Conservation (phyloP, 306 rosid species). For the Ammopiptanthus mongolicus region DNA sequence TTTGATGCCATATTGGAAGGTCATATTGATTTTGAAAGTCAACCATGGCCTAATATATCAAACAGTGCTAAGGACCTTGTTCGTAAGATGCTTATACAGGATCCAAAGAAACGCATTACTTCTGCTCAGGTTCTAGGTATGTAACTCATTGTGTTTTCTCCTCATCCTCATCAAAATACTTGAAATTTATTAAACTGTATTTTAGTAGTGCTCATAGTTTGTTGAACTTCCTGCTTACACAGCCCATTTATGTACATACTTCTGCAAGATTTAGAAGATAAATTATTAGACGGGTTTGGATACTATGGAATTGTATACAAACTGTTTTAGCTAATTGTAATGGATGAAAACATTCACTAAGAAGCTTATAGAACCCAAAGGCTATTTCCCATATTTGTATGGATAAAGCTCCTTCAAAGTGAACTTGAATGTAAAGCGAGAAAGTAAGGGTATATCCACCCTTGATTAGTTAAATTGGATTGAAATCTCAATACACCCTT, state of each 20-base stretch:
- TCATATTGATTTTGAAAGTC: conserved; percentile 70
- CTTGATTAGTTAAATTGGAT: too few relatives aligned
- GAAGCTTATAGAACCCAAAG: not conserved
- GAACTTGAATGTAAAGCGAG: too few relatives aligned
- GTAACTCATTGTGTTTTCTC: not conserved
- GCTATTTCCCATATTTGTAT: not conserved
- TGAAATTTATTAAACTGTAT: not conserved
- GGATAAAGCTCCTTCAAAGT: not conserved
- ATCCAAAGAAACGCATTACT: conserved; percentile 78
- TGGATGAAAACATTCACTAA: not conserved
- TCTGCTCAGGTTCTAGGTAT: conserved; percentile 81
- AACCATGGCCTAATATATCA: conserved; percentile 86
- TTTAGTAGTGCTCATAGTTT: not conserved
- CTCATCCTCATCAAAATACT: not conserved
- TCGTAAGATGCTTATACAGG: conserved; percentile 76
- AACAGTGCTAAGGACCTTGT: conserved; percentile 81
- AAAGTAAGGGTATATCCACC: too few relatives aligned
- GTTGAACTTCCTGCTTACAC: not conserved
- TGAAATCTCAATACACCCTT: too few relatives aligned
- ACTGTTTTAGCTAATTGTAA: not conserved
- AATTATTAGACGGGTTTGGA: not conserved
- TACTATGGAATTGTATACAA: not conserved
- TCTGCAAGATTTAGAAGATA: not conserved
- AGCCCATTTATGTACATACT: not conserved
- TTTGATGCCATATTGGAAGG: conserved; percentile 83